These are phyloP conservation scores for Brassica nigra DNA, from an alignment of 345 rosid species.

Conservation along the genomic window DNA sequence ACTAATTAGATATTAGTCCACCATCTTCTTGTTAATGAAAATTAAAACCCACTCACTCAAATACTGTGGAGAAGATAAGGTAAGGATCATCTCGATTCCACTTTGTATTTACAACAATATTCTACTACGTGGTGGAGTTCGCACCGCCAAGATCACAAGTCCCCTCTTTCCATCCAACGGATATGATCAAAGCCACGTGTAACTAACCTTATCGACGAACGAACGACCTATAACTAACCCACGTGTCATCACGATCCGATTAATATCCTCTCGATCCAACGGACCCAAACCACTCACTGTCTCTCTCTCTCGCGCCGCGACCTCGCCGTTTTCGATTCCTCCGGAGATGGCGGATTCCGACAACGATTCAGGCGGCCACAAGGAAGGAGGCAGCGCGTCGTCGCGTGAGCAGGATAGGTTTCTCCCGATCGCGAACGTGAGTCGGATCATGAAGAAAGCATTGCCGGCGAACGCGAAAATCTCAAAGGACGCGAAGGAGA, in stretches of 20 bases:
- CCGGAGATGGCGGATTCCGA: conserved; percentile 65
- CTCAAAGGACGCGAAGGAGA: conserved; percentile 77
- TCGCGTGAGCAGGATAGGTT: conserved; percentile 65
- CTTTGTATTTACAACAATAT: neutral
- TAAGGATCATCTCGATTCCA: neutral
- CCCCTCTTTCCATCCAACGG: conserved; percentile 44
- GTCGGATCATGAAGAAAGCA: conserved; percentile 78
- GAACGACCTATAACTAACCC: conserved; percentile 46
- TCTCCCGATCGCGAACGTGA: conserved; percentile 71
- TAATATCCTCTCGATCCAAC: conserved; percentile 58
- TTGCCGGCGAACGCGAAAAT: conserved; percentile 74
- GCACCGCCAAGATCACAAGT: conserved; percentile 12
- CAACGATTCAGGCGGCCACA: conserved; percentile 64
- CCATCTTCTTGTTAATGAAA: neutral
- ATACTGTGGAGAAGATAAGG: neutral
- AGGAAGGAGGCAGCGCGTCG: conserved; percentile 47
- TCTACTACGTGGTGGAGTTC: conserved; percentile 1
- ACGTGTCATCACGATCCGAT: conserved; percentile 53
- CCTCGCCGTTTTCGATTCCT: neutral
- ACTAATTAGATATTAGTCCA: neutral
- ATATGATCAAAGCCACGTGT: conserved; percentile 8
- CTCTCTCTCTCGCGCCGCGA: conserved; percentile 10
- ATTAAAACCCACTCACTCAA: neutral
- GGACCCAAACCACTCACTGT: conserved; percentile 47
- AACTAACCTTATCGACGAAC: conserved; percentile 57